phyloP scores from a whole-genome alignment of 768 basidiomycete genomes.

The Boletus reticuloceps region DNA sequence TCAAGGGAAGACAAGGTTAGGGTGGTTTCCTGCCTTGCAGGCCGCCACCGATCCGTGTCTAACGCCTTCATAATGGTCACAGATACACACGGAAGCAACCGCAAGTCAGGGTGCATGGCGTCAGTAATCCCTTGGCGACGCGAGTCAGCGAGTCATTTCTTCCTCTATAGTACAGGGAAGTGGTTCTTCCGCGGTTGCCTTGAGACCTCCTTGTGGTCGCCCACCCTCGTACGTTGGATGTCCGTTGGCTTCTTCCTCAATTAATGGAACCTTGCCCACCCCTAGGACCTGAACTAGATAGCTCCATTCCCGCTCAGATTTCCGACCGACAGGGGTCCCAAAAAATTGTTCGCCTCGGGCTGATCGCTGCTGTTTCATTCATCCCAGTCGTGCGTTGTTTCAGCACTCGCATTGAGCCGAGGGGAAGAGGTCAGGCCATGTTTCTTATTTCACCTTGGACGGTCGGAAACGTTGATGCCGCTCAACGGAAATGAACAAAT shows the following conservation, averaged over 20 bases:
- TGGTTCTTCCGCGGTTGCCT: slow-evolving; percentile 22
- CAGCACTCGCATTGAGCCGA: slow-evolving; percentile 4
- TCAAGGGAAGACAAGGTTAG: slow-evolving; percentile 11
- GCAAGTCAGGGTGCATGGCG: slow-evolving; percentile 7
- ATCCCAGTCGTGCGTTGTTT: slow-evolving; percentile 3
- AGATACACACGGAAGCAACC: slow-evolving; percentile 9
- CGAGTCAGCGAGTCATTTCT: slow-evolving; percentile 8
- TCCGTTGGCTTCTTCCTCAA: slow-evolving; percentile 7
- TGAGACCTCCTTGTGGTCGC: slow-evolving; percentile 25
- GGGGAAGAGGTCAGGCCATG: slow-evolving; percentile 10
- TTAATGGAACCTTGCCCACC: slow-evolving; percentile 22
- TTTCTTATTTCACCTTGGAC: slow-evolving; percentile 22
- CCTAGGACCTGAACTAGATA: background rate
- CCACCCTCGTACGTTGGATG: slow-evolving; percentile 1
- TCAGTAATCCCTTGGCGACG: background rate
- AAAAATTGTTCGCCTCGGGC: slow-evolving; percentile 15
- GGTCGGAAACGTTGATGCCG: slow-evolving; percentile 8
- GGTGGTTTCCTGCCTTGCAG: slow-evolving; percentile 12
- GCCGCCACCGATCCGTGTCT: slow-evolving; percentile 17
- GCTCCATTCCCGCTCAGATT: slow-evolving; percentile 9
- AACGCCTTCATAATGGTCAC: slow-evolving; percentile 15
- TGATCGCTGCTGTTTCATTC: slow-evolving; percentile 19
- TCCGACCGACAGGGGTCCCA: background rate
- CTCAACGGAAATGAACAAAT: slow-evolving; percentile 29
- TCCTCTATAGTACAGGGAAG: slow-evolving; percentile 1